Evolutionary conservation across 495 filamentous ascomycete species (phyloP).

Genomic region (Penicillium malachiteum): DNA sequence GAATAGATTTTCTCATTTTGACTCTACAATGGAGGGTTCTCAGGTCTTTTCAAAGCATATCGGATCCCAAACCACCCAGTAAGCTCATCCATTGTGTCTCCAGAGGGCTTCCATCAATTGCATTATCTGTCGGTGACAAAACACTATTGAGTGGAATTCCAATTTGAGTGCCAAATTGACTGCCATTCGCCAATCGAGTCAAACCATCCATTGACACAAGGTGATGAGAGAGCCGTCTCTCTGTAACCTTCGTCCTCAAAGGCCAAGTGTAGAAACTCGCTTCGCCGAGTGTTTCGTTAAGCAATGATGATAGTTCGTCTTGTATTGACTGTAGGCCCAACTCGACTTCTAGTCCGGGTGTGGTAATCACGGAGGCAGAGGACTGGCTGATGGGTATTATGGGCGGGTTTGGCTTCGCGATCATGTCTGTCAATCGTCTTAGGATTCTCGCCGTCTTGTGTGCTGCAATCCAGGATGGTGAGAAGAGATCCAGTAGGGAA

Average conservation of each 20-base stretch:
- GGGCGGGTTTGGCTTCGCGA: background rate
- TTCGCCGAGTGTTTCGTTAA: conserved; percentile 4
- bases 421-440: background rate
- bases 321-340: conserved; percentile 1
- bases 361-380: background rate
- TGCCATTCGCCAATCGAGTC: background rate
- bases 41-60: conserved; percentile 14
- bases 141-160: background rate
- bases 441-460: conserved; percentile 4
- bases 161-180: background rate
- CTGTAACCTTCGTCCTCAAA: conserved; percentile 5
- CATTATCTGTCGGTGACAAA: background rate
- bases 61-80: conserved; percentile 7
- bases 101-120: background rate
- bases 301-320: background rate
- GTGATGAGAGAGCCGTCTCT: background rate
- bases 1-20: no score
- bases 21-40: background rate
- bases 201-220: background rate
- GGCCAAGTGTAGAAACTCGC: conserved; percentile 10
- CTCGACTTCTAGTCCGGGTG: background rate
- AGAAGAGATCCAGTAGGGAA: conserved; percentile 3
- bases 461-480: conserved; percentile 6
- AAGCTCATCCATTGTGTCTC: conserved; percentile 11
- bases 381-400: conserved; percentile 3